Evolutionary conservation across 768 basidiomycete species (phyloP).

Genomic region (Lactarius psammicola): DNA sequence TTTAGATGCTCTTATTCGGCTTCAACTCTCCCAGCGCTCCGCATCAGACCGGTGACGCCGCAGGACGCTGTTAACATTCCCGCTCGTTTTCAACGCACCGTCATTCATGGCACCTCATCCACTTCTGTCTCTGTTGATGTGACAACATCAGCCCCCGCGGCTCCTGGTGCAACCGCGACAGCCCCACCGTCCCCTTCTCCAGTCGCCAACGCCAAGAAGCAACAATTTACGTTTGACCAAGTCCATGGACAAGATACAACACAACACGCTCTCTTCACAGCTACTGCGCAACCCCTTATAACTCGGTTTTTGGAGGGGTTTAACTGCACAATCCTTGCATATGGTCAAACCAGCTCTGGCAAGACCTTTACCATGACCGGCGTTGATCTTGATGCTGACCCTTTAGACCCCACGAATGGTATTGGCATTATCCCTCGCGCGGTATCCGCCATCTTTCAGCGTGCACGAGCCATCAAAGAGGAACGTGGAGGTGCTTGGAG

Average conservation of each 20-base stretch:
- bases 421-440: constrained; percentile 97
- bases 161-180: constrained; percentile 48
- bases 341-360: constrained; percentile 95
- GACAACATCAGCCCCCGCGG: constrained; percentile 49
- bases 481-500: constrained; percentile 75
- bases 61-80: constrained; percentile 88
- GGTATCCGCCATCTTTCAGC: constrained; percentile 81
- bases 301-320: constrained; percentile 89
- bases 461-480: constrained; percentile 72
- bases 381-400: constrained; percentile 84
- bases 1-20: constrained; percentile 27
- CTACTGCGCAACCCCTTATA: constrained; percentile 81
- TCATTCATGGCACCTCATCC: constrained; percentile 73
- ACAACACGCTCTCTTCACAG: constrained; percentile 83
- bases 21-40: constrained; percentile 56
- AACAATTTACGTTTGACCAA: constrained; percentile 89
- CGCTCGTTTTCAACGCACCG: constrained; percentile 87
- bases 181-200: constrained; percentile 43
- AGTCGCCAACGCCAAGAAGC: constrained; percentile 57
- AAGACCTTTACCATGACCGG: constrained; percentile 99
- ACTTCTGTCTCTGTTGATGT: constrained; percentile 85
- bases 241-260: constrained; percentile 84
- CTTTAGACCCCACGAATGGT: constrained; percentile 73
- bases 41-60: constrained; percentile 83
- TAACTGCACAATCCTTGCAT: constrained; percentile 97